Evolutionary conservation across 1,284 basidiomycete genomes (phyloP), one percentile per base, ranked within the genome.

Genomic region (Papiliotrema fonsecae): DNA sequence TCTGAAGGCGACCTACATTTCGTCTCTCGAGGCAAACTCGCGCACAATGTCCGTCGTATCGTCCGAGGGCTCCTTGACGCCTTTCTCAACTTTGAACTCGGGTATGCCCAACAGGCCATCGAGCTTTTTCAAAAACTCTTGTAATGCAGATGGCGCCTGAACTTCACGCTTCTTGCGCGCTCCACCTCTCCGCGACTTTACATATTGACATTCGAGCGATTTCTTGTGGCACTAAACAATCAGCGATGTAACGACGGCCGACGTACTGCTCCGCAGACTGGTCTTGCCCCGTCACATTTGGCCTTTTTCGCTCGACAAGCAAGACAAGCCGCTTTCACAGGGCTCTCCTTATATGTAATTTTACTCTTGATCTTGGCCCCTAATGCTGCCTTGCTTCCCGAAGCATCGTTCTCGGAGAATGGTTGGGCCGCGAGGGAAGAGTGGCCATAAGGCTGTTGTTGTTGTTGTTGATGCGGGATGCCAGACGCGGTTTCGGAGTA

Each of bases 121-220:
- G 9, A 75, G 60, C 32, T 61, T 62, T 50, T 69, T 64, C 36
- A 75, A 56, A 46, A 68, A 74, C 44, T 64, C 57, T 31, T 61
- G 55, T 2, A 75, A 56, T 2, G 71, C 60, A 0, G 66, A 61
- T 7, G 71, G 71, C 6, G 65, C 51, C 4, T 49, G 52, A 5
- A 57, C 65, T 49, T 67, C 65, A 24, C 62, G 61, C 52, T 69
- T 67, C 61, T 70, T 74, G 50, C 73, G 61, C 2, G 72, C 69
- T 6, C 73, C 73, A 7, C 72, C 73, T 31, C 73, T 56, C 32
- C 66, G 58, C 18, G 69, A 72, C 58, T 73, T 74, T 52, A 75
- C 71, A 51, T 65, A 75, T 28, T 70, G 65, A 51, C 73, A 75
- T 42, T 69, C 65, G 11, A 68, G 47, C 4, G 58, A 55, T 53